Conservation (phyloP, 1,284 basidiomycete genomes). For the Ustilago xerochloae region DNA sequence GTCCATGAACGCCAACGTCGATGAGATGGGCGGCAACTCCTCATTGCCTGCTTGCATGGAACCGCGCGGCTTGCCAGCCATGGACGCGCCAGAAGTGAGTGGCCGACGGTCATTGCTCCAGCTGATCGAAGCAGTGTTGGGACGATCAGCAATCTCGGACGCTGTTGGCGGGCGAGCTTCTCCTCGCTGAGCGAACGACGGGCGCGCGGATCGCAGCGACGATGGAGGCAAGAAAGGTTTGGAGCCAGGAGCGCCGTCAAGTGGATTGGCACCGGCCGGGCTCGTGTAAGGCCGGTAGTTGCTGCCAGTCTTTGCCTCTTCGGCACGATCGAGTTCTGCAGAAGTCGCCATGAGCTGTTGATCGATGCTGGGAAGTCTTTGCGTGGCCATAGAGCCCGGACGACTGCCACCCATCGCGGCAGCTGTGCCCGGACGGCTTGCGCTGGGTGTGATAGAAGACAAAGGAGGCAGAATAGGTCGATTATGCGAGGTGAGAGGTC, state of each 20-base stretch:
- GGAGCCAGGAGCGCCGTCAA: slow-evolving; percentile 9
- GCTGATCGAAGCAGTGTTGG: slow-evolving; percentile 2
- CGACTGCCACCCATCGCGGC: slow-evolving; percentile 32
- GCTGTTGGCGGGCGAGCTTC: slow-evolving; percentile 18
- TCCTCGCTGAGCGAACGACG: slow-evolving; percentile 27
- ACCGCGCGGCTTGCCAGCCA: slow-evolving; percentile 21
- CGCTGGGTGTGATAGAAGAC: slow-evolving; percentile 45
- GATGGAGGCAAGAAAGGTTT: slow-evolving; percentile 43
- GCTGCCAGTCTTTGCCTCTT: slow-evolving; percentile 22
- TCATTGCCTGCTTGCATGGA: slow-evolving; percentile 14
- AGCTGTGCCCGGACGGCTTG: slow-evolving; percentile 54
- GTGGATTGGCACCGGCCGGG: slow-evolving; percentile 33
- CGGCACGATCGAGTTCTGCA: slow-evolving; percentile 29
- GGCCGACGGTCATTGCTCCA: slow-evolving; percentile 36
- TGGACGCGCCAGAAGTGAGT: slow-evolving; percentile 31
- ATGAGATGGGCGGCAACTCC: slow-evolving; percentile 32
- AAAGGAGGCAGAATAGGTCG: slow-evolving; percentile 58
- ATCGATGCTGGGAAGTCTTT: slow-evolving; percentile 50
- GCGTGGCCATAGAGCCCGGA: slow-evolving; percentile 26
- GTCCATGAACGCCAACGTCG: slow-evolving; percentile 27
- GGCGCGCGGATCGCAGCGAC: slow-evolving; percentile 30
- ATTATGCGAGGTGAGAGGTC: slow-evolving; percentile 44
- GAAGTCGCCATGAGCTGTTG: slow-evolving; percentile 44
- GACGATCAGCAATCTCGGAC: slow-evolving; percentile 17
- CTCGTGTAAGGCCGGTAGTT: slow-evolving; percentile 38